Conservation (phyloP, 225 moss, liverwort and hornwort species). For the Neckera pumila region DNA sequence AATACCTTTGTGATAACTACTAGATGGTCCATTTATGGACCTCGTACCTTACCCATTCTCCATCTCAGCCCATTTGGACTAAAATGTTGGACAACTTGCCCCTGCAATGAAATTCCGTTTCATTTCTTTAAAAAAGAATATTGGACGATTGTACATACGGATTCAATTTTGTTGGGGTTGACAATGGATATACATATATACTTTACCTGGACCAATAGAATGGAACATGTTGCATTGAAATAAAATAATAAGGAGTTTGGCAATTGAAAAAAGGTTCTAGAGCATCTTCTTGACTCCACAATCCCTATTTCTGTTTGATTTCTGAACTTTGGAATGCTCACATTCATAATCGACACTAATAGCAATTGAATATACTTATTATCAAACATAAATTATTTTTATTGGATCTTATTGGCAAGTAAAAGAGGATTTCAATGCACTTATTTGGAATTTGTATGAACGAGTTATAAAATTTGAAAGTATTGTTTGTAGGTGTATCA, state of each 20-base stretch:
- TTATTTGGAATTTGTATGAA: rapidly evolving
- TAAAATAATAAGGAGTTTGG: not conserved
- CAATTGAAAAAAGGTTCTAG: not conserved
- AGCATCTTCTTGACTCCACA: not conserved
- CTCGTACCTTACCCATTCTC: too few species aligned
- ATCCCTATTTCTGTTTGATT: not conserved
- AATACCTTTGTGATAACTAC: too few species aligned
- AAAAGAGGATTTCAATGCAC: not conserved
- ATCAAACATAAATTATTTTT: too few species aligned
- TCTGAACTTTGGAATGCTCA: not conserved
- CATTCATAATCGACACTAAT: too few species aligned
- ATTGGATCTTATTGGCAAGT: too few species aligned
- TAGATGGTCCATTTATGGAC: too few species aligned
- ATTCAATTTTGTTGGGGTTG: not conserved
- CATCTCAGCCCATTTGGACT: too few species aligned
- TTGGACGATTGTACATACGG: too few species aligned
- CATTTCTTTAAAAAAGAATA: too few species aligned
- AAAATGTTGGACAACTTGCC: not conserved
- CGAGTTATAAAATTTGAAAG: not conserved
- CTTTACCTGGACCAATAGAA: not conserved
- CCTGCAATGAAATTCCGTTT: too few species aligned
- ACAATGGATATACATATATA: not conserved
- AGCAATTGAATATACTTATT: too few species aligned
- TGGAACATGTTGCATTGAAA: not conserved
- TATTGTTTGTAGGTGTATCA: not conserved